Evolutionary conservation across 257 asterid species (phyloP), one percentile per base, ranked within the genome.

Genomic region (Penstemon newberryi): DNA sequence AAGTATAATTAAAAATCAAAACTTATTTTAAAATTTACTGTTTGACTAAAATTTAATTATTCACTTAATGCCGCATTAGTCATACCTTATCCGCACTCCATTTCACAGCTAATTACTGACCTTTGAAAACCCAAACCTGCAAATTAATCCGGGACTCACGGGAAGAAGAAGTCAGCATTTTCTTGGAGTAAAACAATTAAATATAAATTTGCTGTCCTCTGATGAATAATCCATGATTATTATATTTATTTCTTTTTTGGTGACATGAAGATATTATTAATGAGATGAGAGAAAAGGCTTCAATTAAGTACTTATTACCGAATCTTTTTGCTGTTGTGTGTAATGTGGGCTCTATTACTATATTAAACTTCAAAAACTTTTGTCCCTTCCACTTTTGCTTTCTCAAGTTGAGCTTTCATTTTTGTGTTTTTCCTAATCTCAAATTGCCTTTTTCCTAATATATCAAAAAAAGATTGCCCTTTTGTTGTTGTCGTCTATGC

Each of bases 271-370:
- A 25, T 25, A 25, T 25, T 25, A 25, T 25, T 25, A 2, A 25
- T 46, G 8, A 12, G 36, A 65, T 9, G 46, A 38, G 25, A 51
- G 18, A 65, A 19, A 39, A 5, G 49, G 46, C 44, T 12, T 63
- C 25, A 3, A 25, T 25, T 25, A 25, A 25, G 33, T 25, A 56
- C 18, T 49, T 13, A 57, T 67, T 59, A 75, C 73, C 76, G 65
- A 75, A 75, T 72, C 49, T 50, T 46, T 63, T 62, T 78, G 80
- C 65, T 56, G 71, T 50, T 79, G 41, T 50, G 66, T 37, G 72
- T 8, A n/a, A 6, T 59, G 73, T 67, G 78, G 83, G 76, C 73
- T 75, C 73, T 47, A 19, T 47, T 56, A 3, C 50, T 12, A 15
- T 54, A 38, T 55, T 49, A 61, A 62, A 63, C 66, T 76, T 66